Percentiles rank a stretch among this genome's conserved stretches.
phyloP scores from a whole-genome alignment of 202 grass and related monocot species.

The Bolboschoenoplectus hybrid region DNA sequence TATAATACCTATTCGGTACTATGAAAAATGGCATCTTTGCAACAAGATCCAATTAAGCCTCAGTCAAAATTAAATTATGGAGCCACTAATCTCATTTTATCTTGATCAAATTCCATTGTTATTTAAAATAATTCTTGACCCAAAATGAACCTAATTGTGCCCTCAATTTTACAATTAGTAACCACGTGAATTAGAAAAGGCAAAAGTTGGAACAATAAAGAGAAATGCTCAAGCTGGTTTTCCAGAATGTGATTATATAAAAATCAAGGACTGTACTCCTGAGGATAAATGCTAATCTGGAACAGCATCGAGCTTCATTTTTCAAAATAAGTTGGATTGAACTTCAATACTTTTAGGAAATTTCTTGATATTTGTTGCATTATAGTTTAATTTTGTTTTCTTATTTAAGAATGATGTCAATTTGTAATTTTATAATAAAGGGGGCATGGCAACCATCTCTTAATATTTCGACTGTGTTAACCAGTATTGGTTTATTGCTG shows the following conservation, averaged over 20 bases:
- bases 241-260: background rate
- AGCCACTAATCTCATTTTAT: background rate
- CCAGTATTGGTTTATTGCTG: slow-evolving; percentile 80
- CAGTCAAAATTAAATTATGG: background rate
- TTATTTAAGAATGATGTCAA: background rate
- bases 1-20: background rate
- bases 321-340: background rate
- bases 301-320: background rate
- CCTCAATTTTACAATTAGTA: background rate
- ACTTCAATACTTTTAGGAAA: background rate
- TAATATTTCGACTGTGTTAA: slow-evolving; percentile 82
- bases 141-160: background rate
- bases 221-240: background rate
- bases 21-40: background rate
- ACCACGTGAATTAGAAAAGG: background rate
- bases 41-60: background rate
- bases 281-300: background rate
- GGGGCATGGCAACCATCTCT: slow-evolving; percentile 88
- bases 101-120: background rate
- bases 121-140: background rate
- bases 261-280: background rate
- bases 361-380: background rate
- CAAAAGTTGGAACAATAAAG: background rate
- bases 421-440: slow-evolving; percentile 38
- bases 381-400: background rate